Base-by-base conservation (phyloP, 2,329 filamentous ascomycete genomes). In the Cladophialophora bantiana region DNA sequence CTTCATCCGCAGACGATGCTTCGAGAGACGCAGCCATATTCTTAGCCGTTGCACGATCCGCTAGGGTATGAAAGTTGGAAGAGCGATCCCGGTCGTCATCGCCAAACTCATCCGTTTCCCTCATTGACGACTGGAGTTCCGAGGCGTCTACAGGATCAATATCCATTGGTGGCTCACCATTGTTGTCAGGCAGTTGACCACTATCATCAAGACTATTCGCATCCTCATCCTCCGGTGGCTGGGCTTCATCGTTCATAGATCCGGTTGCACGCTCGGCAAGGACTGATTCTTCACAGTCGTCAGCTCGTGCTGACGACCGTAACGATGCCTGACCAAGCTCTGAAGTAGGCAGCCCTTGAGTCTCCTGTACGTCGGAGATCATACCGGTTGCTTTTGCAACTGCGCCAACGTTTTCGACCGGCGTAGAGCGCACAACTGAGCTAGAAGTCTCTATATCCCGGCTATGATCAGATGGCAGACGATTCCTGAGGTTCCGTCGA, bases 81-180 rank as follows among this genome's bases (percentile, higher is more conserved):
- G 31, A 15, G 9, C 45, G 15, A 7, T 12, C 36, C 15, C 34
- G 20, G 7, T 68, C 65, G 18, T 71, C 65, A 50, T 68, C 68
- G 31, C 68, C 68, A 57, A 68, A 68, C 36, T 71, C 69, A 38
- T 67, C 61, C 31, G 57, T 65, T 35, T 62, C 38, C 34, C 12
- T 54, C 3, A 36, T 20, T 20, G 66, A 54, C 2, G 54, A 42
- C 15, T 31, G 42, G 38, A 40, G 26, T 10, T 18, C 54, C n/a
- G 53, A 60, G 9, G 40, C 20, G 7, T 53, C 60, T 9, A 36
- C 7, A 15, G 31, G 12, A 15, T 45, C 57, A 10, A 64, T 7
- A 4, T 53, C 59, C 50, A 62, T 40, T 4, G 7, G 10, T 7
- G 18, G 26, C 35, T 50, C 36, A 26, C 45, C 40, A 50, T n/a